A percentile compares a stretch with the other conserved stretches of the same genome.
Evolutionary conservation across 2,329 filamentous ascomycete genomes (phyloP).

Genomic region (Pezicula carpinea): DNA sequence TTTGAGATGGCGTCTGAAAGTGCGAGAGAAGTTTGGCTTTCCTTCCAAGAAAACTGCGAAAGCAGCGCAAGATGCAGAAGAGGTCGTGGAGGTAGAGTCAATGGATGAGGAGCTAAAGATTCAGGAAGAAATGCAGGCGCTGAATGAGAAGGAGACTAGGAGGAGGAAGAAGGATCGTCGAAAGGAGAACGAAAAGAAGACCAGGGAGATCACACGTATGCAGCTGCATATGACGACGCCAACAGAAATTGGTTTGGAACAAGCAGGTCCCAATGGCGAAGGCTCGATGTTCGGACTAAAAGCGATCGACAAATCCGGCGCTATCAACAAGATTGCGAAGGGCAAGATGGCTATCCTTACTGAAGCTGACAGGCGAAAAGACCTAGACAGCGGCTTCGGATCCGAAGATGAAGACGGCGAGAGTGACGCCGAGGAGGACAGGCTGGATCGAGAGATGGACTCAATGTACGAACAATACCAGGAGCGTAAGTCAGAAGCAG

Average conservation of each 20-base stretch:
- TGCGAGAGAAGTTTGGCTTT: slow-evolving; percentile 87
- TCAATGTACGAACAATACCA: slow-evolving; percentile 82
- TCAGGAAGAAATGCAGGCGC: slow-evolving; percentile 77
- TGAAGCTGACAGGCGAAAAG: slow-evolving; percentile 50
- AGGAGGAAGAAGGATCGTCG: slow-evolving; percentile 80
- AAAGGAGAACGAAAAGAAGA: slow-evolving; percentile 88
- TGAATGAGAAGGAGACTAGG: slow-evolving; percentile 73
- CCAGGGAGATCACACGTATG: slow-evolving; percentile 91
- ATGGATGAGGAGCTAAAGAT: slow-evolving; percentile 96
- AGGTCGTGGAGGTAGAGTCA: slow-evolving; percentile 75
- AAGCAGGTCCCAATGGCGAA: slow-evolving; percentile 70
- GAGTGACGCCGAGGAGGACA: slow-evolving; percentile 75
- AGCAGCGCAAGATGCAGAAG: slow-evolving; percentile 44
- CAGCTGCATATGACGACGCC: slow-evolving; percentile 96
- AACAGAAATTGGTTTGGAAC: slow-evolving; percentile 92
- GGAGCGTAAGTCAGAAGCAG: slow-evolving; percentile 70
- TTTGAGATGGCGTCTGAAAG: slow-evolving; percentile 82
- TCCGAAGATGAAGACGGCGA: slow-evolving; percentile 55
- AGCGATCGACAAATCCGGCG: slow-evolving; percentile 70
- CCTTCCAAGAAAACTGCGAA: slow-evolving; percentile 56
- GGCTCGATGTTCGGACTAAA: slow-evolving; percentile 86
- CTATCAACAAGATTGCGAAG: slow-evolving; percentile 62
- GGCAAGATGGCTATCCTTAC: slow-evolving; percentile 73
- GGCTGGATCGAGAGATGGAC: slow-evolving; percentile 80
- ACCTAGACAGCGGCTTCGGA: slow-evolving; percentile 54